A percentile compares a stretch with the other conserved stretches of the same genome.
These are phyloP conservation scores for Kalanchoe fedtschenkoi DNA, from an alignment of 164 flowering plant species.

Conservation along the genomic window DNA sequence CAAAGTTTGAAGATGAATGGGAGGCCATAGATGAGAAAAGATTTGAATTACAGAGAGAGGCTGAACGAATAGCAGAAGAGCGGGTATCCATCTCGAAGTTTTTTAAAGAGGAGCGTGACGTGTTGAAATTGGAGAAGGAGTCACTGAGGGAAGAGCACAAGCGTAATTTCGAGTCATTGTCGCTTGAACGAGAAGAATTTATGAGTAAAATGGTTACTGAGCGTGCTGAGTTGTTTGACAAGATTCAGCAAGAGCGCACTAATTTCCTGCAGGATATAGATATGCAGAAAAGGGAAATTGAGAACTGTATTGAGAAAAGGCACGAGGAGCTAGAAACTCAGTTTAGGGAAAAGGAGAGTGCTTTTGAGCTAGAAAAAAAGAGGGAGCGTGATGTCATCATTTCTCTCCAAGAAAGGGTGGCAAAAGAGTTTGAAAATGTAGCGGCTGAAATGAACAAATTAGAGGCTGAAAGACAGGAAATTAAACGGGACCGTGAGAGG, in stretches of 20 bases:
- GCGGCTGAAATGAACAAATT: slow-evolving; percentile 57
- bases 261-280: slow-evolving; percentile 59
- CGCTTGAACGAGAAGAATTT: slow-evolving; percentile 60
- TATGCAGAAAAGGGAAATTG: slow-evolving; percentile 63
- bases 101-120: slow-evolving; percentile 73
- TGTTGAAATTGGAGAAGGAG: slow-evolving; percentile 61
- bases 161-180: slow-evolving; percentile 45
- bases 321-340: slow-evolving; percentile 72
- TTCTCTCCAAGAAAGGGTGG: slow-evolving; percentile 48
- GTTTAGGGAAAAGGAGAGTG: slow-evolving; percentile 51
- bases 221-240: slow-evolving; percentile 68
- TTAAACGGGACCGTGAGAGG: slow-evolving; percentile 55
- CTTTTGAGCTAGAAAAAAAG: slow-evolving; percentile 61
- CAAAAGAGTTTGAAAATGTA: slow-evolving; percentile 57
- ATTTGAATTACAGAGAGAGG: slow-evolving; percentile 53
- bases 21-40: slow-evolving; percentile 84
- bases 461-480: slow-evolving; percentile 59
- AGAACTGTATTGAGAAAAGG: slow-evolving; percentile 44
- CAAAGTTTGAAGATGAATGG: slow-evolving; percentile 87
- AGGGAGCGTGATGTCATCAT: slow-evolving; percentile 45
- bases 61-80: slow-evolving; percentile 50
- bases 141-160: slow-evolving; percentile 48
- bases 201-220: slow-evolving; percentile 53
- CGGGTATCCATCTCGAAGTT: slow-evolving; percentile 34
- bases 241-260: slow-evolving; percentile 71